Conservation (phyloP, 1,139 yeast species). For the Suhomyces ambrosiae region DNA sequence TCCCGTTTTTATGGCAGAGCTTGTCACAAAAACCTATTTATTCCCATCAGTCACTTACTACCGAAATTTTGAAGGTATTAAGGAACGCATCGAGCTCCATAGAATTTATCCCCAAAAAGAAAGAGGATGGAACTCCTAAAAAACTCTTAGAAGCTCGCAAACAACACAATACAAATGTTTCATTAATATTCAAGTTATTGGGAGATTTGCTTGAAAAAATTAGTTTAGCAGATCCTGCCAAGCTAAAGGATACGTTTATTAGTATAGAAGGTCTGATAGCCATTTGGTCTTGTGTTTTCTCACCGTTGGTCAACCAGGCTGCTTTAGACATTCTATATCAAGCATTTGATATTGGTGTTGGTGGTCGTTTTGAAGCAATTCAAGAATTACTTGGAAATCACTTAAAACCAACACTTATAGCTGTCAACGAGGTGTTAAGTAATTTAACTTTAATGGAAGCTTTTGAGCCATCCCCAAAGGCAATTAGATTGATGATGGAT, state of each 20-base stretch:
- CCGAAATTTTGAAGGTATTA: constrained; percentile 45
- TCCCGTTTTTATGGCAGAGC: constrained; percentile 50
- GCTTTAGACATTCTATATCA: constrained; percentile 75
- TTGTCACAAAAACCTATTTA: constrained; percentile 41
- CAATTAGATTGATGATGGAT: constrained; percentile 76
- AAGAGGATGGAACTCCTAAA: constrained; percentile 23
- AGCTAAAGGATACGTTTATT: constrained; percentile 37
- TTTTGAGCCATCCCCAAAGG: constrained; percentile 76
- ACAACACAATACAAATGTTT: constrained; percentile 38
- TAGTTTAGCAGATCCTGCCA: constrained; percentile 44
- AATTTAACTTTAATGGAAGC: constrained; percentile 51
- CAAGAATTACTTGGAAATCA: constrained; percentile 52
- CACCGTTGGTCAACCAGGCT: constrained; percentile 63
- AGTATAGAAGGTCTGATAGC: constrained; percentile 43
- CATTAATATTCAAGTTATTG: constrained; percentile 24
- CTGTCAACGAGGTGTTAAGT: constrained; percentile 50
- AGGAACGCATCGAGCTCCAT: constrained; percentile 46
- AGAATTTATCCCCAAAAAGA: constrained; percentile 32
- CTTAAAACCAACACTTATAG: constrained; percentile 45
- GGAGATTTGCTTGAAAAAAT: constrained; percentile 36
- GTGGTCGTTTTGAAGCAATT: constrained; percentile 73
- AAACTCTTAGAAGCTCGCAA: constrained; percentile 26
- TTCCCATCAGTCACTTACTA: constrained; percentile 41
- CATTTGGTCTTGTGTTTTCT: constrained; percentile 70
- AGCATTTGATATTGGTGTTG: constrained; percentile 59